phyloP scores from a whole-genome alignment of 345 rosid species.

The Dovyalis caffra region DNA sequence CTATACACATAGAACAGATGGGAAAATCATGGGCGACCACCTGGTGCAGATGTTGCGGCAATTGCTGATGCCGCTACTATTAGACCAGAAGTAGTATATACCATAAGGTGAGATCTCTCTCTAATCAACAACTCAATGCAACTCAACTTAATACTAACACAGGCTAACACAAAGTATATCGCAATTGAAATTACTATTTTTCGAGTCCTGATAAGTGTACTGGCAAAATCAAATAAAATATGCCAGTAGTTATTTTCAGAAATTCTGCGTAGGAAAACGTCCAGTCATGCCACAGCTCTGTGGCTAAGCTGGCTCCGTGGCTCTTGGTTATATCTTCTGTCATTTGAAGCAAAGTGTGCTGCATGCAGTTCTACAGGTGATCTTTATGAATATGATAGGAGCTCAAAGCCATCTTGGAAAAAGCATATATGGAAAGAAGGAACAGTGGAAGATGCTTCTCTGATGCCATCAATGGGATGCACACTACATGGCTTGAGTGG shows the following conservation, averaged over 20 bases:
- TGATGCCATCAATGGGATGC: constrained; percentile 43
- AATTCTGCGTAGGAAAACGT: not conserved
- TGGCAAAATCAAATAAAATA: not conserved
- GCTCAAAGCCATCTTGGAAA: constrained; percentile 72
- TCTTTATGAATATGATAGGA: constrained; percentile 58
- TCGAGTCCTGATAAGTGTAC: not conserved
- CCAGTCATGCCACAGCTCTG: not conserved
- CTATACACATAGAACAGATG: constrained; percentile 49
- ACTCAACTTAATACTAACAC: no score
- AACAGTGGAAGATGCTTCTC: constrained; percentile 33
- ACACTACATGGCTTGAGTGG: constrained; percentile 41
- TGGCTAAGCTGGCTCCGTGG: not conserved
- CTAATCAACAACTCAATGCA: not conserved
- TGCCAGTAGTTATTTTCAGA: not conserved
- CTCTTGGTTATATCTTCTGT: not conserved
- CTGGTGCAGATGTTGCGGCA: constrained; percentile 60
- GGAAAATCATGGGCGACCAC: constrained; percentile 63
- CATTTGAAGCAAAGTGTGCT: not conserved
- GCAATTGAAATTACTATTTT: not conserved
- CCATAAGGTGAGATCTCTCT: constrained; percentile 46
- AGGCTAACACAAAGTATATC: not conserved
- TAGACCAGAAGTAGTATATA: constrained; percentile 51
- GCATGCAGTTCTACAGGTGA: constrained; percentile 59
- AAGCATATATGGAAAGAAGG: constrained; percentile 56
- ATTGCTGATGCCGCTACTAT: constrained; percentile 50